Conservation (phyloP, 176 grass and related monocot genomes). For the Cocos nucifera region DNA sequence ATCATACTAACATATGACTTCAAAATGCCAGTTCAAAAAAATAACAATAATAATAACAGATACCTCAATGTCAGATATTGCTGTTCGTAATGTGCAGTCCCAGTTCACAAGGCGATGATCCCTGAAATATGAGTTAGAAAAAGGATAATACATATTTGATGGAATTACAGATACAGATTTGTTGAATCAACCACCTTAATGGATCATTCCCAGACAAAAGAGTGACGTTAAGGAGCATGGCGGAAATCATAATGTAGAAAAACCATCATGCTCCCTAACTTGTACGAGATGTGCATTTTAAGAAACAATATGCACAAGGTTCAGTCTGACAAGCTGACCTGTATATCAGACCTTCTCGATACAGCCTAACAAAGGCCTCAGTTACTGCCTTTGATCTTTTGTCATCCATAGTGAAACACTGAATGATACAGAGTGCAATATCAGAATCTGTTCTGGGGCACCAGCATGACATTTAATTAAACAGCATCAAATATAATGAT, state of each 20-base stretch:
- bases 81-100: constrained; percentile 87
- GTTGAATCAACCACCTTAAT: no score
- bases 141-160: background rate
- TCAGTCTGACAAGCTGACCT: constrained; percentile 37
- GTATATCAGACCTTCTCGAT: constrained; percentile 76
- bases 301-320: no score
- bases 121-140: constrained; percentile 26
- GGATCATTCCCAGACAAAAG: no score
- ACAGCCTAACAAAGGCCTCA: constrained; percentile 82
- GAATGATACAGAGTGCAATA: constrained; percentile 19
- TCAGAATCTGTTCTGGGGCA: background rate
- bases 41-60: no score
- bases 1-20: no score
- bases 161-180: no score
- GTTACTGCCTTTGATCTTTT: constrained; percentile 72
- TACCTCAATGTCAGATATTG: constrained; percentile 94
- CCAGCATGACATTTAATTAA: no score
- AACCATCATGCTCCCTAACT: no score
- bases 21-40: no score
- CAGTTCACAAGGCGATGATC: constrained; percentile 89
- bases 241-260: no score
- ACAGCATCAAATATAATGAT: background rate
- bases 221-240: no score
- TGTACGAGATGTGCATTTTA: no score
- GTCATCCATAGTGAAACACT: constrained; percentile 98